Evolutionary conservation across 495 filamentous ascomycete species (phyloP), one percentile per base, ranked within the genome.

Genomic region (Penicillium lividum): DNA sequence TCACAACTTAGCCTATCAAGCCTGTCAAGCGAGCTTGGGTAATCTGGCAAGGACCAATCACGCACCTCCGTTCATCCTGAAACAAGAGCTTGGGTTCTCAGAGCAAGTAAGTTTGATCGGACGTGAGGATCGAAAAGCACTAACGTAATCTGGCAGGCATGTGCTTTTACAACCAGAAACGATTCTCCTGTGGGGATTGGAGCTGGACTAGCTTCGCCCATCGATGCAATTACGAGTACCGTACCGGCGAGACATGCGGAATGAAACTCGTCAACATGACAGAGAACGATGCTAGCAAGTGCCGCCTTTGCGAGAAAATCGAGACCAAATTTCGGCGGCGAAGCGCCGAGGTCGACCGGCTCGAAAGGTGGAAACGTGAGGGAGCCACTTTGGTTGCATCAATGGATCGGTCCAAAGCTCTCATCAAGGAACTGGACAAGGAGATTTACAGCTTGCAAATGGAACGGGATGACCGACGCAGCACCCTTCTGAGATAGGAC

Each of bases 241-340:
- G 95, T 65, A 97, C 89, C 50, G 94, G 94, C 69, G 94, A 98
- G 82, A 98, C 94, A 43, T 98, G 94, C 77, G 94, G 94, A 66
- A 92, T 97, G 81, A 94, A 89, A 79, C 86, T 97, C 68, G 87
- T 97, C 70, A 74, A 78, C 85, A 85, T 77, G 72, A 86, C 76
- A 84, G 90, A 71, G 67, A 82, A 61, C 72, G 82, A 68, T 66
- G 62, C 62, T 60, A 63, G 77, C 50, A 84, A 85, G 63, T 97
- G 93, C 78, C 88, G 87, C 64, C 80, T 91, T 60, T 98, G 94
- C 83, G 89, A 93, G 64, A 92, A 94, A 76, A 89, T 96, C 68
- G 86, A 91, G 63, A 93, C 91, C 72, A 97, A 96, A 74, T 73
- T 80, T 67, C 84, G 92, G 50, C 88, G 92, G 61, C 83, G 87